Conservation (phyloP, 345 rosid genomes). For the Trapa bicornis region DNA sequence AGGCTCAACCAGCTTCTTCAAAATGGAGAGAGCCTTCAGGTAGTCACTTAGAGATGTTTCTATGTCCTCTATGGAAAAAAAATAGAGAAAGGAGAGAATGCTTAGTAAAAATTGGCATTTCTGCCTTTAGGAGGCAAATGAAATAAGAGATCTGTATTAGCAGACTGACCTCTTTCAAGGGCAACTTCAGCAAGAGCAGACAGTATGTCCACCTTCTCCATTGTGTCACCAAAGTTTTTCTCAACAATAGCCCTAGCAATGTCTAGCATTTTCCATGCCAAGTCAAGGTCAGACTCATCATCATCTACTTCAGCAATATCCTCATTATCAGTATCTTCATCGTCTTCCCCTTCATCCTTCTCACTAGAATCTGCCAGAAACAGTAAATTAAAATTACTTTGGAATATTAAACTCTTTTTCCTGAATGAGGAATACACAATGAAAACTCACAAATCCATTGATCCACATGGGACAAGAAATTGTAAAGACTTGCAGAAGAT, state of each 20-base stretch:
- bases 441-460: no score
- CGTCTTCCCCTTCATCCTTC: conserved; percentile 41
- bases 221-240: conserved; percentile 42
- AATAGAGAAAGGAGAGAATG: neutral
- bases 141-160: conserved; percentile 5
- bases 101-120: neutral
- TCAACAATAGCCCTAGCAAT: conserved; percentile 84
- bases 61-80: conserved; percentile 54
- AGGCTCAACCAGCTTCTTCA: conserved; percentile 72
- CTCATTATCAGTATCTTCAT: conserved; percentile 44
- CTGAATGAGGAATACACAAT: no score
- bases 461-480: neutral
- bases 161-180: conserved; percentile 66
- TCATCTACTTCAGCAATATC: conserved; percentile 53
- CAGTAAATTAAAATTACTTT: neutral
- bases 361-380: conserved; percentile 25
- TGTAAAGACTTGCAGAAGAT: neutral
- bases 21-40: conserved; percentile 53
- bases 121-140: neutral
- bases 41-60: conserved; percentile 87
- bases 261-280: conserved; percentile 94
- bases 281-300: conserved; percentile 85
- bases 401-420: neutral
- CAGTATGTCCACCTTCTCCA: conserved; percentile 79
- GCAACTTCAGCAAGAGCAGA: conserved; percentile 78